Base-by-base conservation (phyloP, 768 basidiomycete genomes). In the Artomyces pyxidatus region DNA sequence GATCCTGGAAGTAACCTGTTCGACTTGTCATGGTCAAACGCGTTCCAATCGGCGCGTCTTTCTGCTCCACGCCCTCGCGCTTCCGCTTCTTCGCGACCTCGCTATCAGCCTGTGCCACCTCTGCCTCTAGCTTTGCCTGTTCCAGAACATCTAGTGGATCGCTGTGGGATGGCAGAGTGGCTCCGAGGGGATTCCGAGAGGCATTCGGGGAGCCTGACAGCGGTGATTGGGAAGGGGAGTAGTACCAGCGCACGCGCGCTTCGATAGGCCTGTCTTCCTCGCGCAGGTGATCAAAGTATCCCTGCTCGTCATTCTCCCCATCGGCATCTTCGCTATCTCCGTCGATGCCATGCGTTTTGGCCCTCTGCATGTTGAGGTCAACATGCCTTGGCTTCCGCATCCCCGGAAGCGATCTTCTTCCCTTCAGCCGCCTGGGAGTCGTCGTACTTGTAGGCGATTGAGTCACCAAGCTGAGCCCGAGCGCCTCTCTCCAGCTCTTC, bases 1-100 rank as follows among this genome's bases (percentile, higher is more conserved):
- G 73, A 59, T 97, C 93, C 64, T 93, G 90, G 71, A 94, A 93
- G 66, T 87, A 93, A 2, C 91, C 90, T 16, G 88, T 87, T 26
- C 93, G 77, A 61, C 90, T 94, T 5, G 93, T 94, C 93, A 97
- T 97, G 0, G 93, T 92, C 60, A 97, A 67, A 40, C 89, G 70
- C 10, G 90, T 94, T 11, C 92, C 91, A 56, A 94, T 83, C 12
- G 83, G 80, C 47, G 65, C 64, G 45, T 62, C 62, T 57, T 65
- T 61, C 49, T 45, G 38, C 10, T 51, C 51, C 11, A 16, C 43
- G 23, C 54, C 56, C 16, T 50, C 56, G 28, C 54, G 53, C 42
- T 44, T 56, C 12, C 50, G 55, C 37, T 32, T 44, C 29, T 46
- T 43, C 28, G 37, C 56, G 25, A 57, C 53, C 27, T 55, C 56